phyloP scores from a whole-genome alignment of 192 early-diverging fungal genomes.

The Allomyces arbusculus region DNA sequence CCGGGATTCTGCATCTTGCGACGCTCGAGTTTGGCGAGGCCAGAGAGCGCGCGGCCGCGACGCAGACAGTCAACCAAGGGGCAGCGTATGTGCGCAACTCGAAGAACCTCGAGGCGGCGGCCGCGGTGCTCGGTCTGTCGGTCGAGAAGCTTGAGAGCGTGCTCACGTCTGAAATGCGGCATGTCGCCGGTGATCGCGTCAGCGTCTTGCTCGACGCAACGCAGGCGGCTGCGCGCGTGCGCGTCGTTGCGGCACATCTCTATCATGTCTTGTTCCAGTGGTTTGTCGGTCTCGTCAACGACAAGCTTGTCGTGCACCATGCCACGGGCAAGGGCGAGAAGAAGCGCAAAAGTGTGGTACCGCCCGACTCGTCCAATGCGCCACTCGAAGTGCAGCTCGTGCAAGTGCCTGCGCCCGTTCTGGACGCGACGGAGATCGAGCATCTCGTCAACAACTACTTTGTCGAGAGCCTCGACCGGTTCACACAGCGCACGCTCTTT shows the following conservation, averaged over 20 bases:
- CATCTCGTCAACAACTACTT: not conserved
- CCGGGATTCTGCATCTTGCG: conserved; percentile 68
- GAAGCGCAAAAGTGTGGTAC: conserved; percentile 29
- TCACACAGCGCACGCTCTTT: conserved; percentile 49
- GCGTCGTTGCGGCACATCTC: conserved; percentile 48
- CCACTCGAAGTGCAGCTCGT: not conserved
- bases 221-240: conserved; percentile 45
- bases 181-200: conserved; percentile 61
- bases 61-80: conserved; percentile 41
- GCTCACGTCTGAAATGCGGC: conserved; percentile 63
- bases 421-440: not conserved
- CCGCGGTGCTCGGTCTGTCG: conserved; percentile 62
- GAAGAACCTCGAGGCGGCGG: conserved; percentile 54
- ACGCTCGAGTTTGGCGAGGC: conserved; percentile 63
- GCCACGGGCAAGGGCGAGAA: not conserved
- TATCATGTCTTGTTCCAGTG: conserved; percentile 71
- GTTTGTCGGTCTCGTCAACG: conserved; percentile 63
- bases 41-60: not conserved
- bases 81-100: conserved; percentile 55
- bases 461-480: conserved; percentile 64
- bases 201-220: conserved; percentile 58
- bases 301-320: conserved; percentile 23
- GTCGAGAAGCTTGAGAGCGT: conserved; percentile 45
- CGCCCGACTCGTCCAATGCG: conserved; percentile 44
- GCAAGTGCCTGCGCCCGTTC: not conserved